Evolutionary conservation across 441 rosid genomes (phyloP).

Genomic region (Mallotus repandus): DNA sequence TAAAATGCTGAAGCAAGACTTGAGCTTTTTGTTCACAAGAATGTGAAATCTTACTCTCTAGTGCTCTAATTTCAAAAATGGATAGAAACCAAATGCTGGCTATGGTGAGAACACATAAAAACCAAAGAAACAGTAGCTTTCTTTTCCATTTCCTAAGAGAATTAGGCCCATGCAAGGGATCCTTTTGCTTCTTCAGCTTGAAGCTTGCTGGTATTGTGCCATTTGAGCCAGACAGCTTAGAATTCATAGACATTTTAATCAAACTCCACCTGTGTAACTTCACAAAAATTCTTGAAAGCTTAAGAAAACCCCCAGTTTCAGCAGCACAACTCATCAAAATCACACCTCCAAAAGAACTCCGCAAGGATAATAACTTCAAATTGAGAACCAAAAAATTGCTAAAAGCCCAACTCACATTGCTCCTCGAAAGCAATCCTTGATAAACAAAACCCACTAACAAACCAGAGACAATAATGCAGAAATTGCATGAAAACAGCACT

Average conservation of each 20-base stretch:
- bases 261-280: conserved; percentile 38
- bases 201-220: conserved; percentile 40
- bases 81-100: conserved; percentile 43
- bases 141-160: conserved; percentile 46
- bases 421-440: conserved; percentile 31
- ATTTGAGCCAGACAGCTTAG: conserved; percentile 51
- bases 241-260: conserved; percentile 57
- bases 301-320: conserved; percentile 41
- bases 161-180: conserved; percentile 36
- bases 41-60: conserved; percentile 23
- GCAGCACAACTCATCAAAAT: conserved; percentile 49
- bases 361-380: conserved; percentile 22
- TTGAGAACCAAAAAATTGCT: conserved; percentile 7
- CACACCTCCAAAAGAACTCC: conserved; percentile 22
- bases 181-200: conserved; percentile 52
- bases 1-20: conserved; percentile 87
- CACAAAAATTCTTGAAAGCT: conserved; percentile 36
- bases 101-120: conserved; percentile 37
- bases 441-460: conserved; percentile 12
- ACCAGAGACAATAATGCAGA: conserved; percentile 22
- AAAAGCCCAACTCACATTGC: conserved; percentile 29
- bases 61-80: conserved; percentile 28
- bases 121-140: conserved; percentile 41
- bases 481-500: conserved; percentile 25
- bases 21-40: conserved; percentile 73